Base-by-base conservation (phyloP, 257 asterid species). In the Forsythia viridissima region DNA sequence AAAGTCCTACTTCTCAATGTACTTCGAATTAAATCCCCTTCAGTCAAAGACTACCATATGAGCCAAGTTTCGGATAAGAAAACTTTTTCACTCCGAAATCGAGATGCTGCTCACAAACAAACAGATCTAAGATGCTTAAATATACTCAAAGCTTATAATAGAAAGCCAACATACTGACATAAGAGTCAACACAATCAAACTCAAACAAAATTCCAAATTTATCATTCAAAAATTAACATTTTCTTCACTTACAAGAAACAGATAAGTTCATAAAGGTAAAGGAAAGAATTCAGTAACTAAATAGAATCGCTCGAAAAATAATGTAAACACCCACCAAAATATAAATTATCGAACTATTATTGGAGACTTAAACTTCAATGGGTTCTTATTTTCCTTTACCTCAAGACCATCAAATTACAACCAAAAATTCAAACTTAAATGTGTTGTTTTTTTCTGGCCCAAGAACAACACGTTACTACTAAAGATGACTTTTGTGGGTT, bases 191-290 rank as follows among this genome's bases (percentile, higher is more conserved):
- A 57, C 66, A 6, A 18, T 57, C 34, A 57, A 57, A 57, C 8
- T 57, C 24, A 57, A 4, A 20, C 7, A 57, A 6, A 21, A 40
- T 41, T 61, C 24, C 74, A 76, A 59, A 40, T 30, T 37, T 74
- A 69, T 16, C 70, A 71, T 52, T 71, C 69, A 57, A 43, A 52
- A 8, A 9, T 61, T 3, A 12, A 36, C 74, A 52, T 75, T 63
- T 30, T 16, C 24, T 16, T 52, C 16, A 40, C 43, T 38, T 15
- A 21, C 70, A 76, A 34, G 42, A 30, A 36, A 37, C 8, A 75
- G 63, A 72, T n/a, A 2, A 34, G 42, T 43, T 73, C 81, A 77
- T 39, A 72, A 36, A 71, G 55, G 37, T 12, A 65, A 79, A 68
- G 44, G n/a, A 48, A 57, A 71, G 6, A 70, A 77, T 12, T 21